Conservation (phyloP, 1,284 basidiomycete species). For the Cutaneotrichosporon cutaneum region DNA sequence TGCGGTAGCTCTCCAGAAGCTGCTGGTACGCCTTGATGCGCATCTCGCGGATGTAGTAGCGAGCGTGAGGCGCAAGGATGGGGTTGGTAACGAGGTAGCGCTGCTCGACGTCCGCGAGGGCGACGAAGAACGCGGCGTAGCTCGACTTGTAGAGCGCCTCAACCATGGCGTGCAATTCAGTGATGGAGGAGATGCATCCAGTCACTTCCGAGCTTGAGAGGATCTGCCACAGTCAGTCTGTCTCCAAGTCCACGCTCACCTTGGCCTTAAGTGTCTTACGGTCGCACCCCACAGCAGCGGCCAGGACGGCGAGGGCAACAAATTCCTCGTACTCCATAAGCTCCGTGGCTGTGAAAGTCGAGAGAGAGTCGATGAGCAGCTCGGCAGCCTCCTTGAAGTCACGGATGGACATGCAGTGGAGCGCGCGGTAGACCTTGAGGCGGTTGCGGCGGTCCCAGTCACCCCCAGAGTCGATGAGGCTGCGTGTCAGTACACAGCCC, state of each 20-base stretch:
- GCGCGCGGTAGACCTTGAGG: conserved; percentile 90
- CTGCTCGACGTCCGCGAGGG: conserved; percentile 86
- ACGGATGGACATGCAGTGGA: conserved; percentile 82
- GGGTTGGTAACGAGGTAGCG: conserved; percentile 81
- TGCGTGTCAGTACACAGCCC: conserved; percentile 46
- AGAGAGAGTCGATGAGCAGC: conserved; percentile 83
- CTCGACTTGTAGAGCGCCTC: conserved; percentile 81
- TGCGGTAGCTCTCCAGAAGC: conserved; percentile 86
- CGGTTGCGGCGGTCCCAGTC: conserved; percentile 98
- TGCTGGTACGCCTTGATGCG: conserved; percentile 92
- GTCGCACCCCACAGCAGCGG: conserved; percentile 72
- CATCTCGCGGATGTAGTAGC: conserved; percentile 94
- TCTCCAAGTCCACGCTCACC: conserved; percentile 55
- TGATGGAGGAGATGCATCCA: conserved; percentile 54
- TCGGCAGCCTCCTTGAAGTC: conserved; percentile 68
- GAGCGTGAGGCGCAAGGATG: conserved; percentile 78
- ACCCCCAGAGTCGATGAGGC: conserved; percentile 90
- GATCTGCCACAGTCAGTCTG: conserved; percentile 47
- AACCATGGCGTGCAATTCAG: conserved; percentile 56
- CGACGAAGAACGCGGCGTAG: conserved; percentile 90
- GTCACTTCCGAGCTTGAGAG: conserved; percentile 60
- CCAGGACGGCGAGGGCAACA: conserved; percentile 79
- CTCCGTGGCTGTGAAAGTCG: conserved; percentile 92
- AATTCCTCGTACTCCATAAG: conserved; percentile 89
- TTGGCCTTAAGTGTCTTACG: conserved; percentile 90